Base-by-base conservation (phyloP, 306 rosid genomes). In the Sphenostylis stenocarpa region DNA sequence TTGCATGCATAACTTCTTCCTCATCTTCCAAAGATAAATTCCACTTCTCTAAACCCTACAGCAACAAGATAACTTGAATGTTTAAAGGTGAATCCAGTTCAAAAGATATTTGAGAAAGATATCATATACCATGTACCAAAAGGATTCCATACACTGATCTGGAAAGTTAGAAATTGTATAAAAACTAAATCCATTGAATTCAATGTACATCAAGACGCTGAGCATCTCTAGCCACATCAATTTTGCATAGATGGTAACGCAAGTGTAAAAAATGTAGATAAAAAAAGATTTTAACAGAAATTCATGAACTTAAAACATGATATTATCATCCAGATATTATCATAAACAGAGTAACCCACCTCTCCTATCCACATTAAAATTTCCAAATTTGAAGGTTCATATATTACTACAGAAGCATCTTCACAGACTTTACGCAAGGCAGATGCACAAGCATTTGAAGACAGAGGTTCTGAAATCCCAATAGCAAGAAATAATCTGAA, bases 321-420 rank as follows among this genome's bases (percentile, higher is more conserved):
- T 78, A 71, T 70, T 75, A 62, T 38, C 67, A 75, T 53, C 62
- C 74, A 79, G 56, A 57, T 51, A 73, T 65, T 36, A 70, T 20
- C 51, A 49, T 66, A 63, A 69, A 52, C 51, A 39, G 44, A 84
- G 81, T 20, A 80, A 47, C 84, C 74, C 77, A 91, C 98, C 98
- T 94, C 97, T 87, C 97, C 98, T 51, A 94, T 86, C 98, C 98
- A 94, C 90, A 94, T 89, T 77, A 94, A 82, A 58, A 94, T 85
- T 88, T 94, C 98, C 92, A 94, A 85, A 88, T 90, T 90, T n/a
- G 91, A 87, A 82, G 89, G 93, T 80, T 94, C 98, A 86, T 72
- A 89, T 70, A 94, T 89, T 74, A 90, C 90, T 45, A 86, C 75
- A 5, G 95, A 85, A 77, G 97, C 91, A 78, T 94, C 98, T 74